Evolutionary conservation across 805 yeast genomes (phyloP), one percentile per base, ranked within the genome.

Genomic region (Starmerella potacharoeniae): DNA sequence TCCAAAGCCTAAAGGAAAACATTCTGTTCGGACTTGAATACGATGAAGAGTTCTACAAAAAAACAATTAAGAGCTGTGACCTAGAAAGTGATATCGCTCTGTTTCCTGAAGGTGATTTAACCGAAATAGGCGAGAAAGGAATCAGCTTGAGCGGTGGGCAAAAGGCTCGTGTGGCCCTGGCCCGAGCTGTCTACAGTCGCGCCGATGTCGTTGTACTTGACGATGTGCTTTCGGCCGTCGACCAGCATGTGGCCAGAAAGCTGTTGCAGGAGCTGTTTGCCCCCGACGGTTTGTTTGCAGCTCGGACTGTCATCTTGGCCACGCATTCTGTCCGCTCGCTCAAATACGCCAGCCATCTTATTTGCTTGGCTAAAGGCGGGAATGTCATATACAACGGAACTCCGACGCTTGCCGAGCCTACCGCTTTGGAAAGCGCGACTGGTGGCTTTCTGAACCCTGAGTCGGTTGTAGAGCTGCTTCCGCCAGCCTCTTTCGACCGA

Each of bases 81-180:
- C 70, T 86, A 55, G 72, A 72, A 39, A 76, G 75, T 46, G 95
- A 86, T 68, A 73, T 86, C 59, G 75, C 77, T 6, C 74, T 77
- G 46, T 69, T 86, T 36, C 83, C 84, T 9, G 85, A 81, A 45
- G 90, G 90, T 34, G 95, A 86, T 62, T 63, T 68, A 53, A 84
- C 93, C 0, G 88, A 83, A 67, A 83, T 86, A 62, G 95, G 95
- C 58, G 95, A 86, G 65, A 75, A 86, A 65, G 95, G 95, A 65
- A 82, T 86, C 49, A 84, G 91, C 0, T 69, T 86, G 46, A 83
- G 90, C 13, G 95, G 95, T 55, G 95, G 95, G 53, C 95, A 86
- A 67, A 86, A 86, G 71, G 90, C 93, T 0, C 76, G 95, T 68
- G 77, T 86, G 52, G 77, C 79, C 65, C 70, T 85, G 55, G 95